Base-by-base conservation (phyloP, 371 early-diverging fungal species). In the Mortierella sp. region DNA sequence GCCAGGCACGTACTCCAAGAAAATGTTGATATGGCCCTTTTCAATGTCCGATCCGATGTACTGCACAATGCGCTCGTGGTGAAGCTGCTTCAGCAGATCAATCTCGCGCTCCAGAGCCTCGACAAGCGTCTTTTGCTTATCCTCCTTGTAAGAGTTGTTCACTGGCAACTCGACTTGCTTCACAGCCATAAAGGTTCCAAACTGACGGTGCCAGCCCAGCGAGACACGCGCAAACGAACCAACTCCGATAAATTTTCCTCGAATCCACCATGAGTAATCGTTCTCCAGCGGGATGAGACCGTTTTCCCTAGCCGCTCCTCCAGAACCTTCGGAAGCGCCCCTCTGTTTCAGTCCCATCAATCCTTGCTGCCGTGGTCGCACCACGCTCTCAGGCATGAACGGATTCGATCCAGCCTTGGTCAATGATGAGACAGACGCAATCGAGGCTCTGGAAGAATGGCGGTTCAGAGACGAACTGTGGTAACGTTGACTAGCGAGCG, bases 171-270 rank as follows among this genome's bases (percentile, higher is more conserved):
- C 94, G 3, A 99, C 99, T 81, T 97, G 96, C 81, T 99, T 99
- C 11, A 99, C 96, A 0, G 99, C 99, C 92, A 99, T 96, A 24
- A 98, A 78, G 51, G 91, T 94, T 4, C 95, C 94, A 12, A 89
- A 94, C 23, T 87, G 81, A 12, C 92, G 84, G 72, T 95, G 94
- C 62, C 95, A 86, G 3, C 96, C 99, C 42, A 93, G 87, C 63
- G 94, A 99, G 6, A 99, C 99, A 66, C 90, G 90, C 11, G 98
- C 99, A 88, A 98, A 99, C 6, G 96, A 93, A 12, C 99, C 99
- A 64, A 93, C 86, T 1, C 99, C 99, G 65, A 99, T 97, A 53
- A 95, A 82, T 15, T 93, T 85, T 0, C 97, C 97, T 72, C 93
- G 89, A 65, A 94, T 92, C 94, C 95, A 97, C 54, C 75, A 73